Percentiles rank a stretch among this genome's conserved stretches.
phyloP scores from a whole-genome alignment of 129 eudicot species.

The Artemisia tridentata region DNA sequence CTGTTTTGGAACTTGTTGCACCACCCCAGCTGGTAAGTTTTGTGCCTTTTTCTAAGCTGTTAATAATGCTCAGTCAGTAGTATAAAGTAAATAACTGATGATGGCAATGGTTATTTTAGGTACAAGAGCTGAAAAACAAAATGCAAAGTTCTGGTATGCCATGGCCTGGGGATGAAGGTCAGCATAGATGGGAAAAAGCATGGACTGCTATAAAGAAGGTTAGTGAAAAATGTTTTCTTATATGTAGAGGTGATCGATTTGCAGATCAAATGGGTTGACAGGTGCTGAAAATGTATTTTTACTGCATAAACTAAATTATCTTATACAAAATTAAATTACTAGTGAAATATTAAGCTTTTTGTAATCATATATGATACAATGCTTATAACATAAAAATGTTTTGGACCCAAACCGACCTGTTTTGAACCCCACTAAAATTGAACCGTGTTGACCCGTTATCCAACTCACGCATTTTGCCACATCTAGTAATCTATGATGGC shows the following conservation, averaged over 20 bases:
- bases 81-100: background rate
- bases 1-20: conserved; percentile 73
- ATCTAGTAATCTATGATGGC: conserved; percentile 12
- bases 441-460: background rate
- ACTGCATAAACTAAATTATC: background rate
- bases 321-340: background rate
- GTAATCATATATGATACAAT: background rate
- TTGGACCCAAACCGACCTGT: background rate
- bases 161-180: conserved; percentile 98
- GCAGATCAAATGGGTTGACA: background rate
- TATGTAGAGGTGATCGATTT: background rate
- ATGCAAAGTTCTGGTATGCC: conserved; percentile 89
- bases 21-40: conserved; percentile 76
- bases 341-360: background rate
- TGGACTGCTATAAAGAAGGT: conserved; percentile 97
- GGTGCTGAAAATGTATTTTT: background rate
- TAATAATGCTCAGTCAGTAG: background rate
- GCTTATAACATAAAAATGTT: conserved; percentile 5
- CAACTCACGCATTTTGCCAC: background rate
- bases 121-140: conserved; percentile 68
- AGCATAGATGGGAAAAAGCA: conserved; percentile 87
- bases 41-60: background rate
- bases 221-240: conserved; percentile 14
- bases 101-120: conserved; percentile 39
- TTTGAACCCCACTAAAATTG: background rate